Evolutionary conservation across 305 asterid genomes (phyloP), one percentile per base, ranked within the genome.

Genomic region (Solanum hybrid): DNA sequence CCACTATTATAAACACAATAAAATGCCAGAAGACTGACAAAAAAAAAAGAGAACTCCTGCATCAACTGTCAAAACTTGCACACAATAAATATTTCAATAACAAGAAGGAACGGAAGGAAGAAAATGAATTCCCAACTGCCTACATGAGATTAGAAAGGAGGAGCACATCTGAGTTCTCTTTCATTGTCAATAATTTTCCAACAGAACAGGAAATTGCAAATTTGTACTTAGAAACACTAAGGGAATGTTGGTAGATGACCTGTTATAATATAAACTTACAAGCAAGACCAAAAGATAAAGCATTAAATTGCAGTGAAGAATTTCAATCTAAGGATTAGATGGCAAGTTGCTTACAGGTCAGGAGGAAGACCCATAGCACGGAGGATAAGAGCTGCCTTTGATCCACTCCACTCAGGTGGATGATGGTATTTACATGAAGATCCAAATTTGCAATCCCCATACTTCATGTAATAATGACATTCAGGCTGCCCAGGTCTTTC

Each of bases 401-500:
- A 91, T 70, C 93, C 96, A 92, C 90, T 92, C 97, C 93, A 92
- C 88, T 95, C 98, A 29, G 93, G 94, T 41, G 99, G 99, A 89
- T 97, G 99, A 91, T 97, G 97, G 90, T 96, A 98, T 94, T 93
- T 97, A 94, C 99, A 97, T 4, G 98, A 92, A 32, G 96, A 82
- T 82, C 98, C 99, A 93, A 89, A 96, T 95, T 95, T 96, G 94
- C 98, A 96, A 73, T 94, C 95, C 78, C 99, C 99, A 20, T 96
- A 96, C 92, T 95, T 97, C 94, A 95, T 88, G 90, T 94, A 97
- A 90, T 94, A 93, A 90, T 94, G 98, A 89, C 99, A 97, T 91
- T 97, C 98, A 76, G 97, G 98, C 79, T 94, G 98, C 87, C 98
- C 99, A 45, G 98, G 98, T 92, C 98, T 94, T 91, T 95, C 96